Evolutionary conservation across 768 basidiomycete genomes (phyloP).

Genomic region (Macrolepiota albuminosa): DNA sequence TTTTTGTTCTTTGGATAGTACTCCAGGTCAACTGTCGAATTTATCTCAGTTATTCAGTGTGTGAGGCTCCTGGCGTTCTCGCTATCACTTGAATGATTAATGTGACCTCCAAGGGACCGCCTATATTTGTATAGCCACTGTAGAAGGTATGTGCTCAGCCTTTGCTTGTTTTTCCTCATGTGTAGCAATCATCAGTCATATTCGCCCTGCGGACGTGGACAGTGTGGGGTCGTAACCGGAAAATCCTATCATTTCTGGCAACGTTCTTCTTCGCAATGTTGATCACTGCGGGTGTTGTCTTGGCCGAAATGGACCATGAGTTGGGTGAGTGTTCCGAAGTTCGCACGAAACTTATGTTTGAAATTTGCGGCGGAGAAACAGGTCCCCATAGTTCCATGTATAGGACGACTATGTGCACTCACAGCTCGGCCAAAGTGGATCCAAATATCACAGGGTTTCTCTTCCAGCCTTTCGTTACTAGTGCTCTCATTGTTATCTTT

Average conservation of each 20-base stretch:
- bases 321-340: background rate
- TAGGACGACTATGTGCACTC: background rate
- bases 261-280: background rate
- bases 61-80: background rate
- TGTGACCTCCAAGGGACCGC: background rate
- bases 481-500: conserved; percentile 1
- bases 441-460: background rate
- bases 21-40: conserved; percentile 1
- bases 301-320: conserved; percentile 1
- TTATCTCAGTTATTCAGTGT: conserved; percentile 1
- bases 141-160: background rate
- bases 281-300: background rate
- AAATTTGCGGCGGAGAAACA: background rate
- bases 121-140: background rate
- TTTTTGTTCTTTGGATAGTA: background rate
- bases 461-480: background rate
- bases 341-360: background rate
- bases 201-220: background rate
- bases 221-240: background rate
- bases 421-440: background rate
- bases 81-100: background rate
- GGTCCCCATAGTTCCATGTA: background rate
- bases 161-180: background rate
- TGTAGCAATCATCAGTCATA: background rate
- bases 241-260: background rate